Evolutionary conservation across 192 early-diverging fungal genomes (phyloP), one percentile per base, ranked within the genome.

Genomic region (Linderina pennispora): DNA sequence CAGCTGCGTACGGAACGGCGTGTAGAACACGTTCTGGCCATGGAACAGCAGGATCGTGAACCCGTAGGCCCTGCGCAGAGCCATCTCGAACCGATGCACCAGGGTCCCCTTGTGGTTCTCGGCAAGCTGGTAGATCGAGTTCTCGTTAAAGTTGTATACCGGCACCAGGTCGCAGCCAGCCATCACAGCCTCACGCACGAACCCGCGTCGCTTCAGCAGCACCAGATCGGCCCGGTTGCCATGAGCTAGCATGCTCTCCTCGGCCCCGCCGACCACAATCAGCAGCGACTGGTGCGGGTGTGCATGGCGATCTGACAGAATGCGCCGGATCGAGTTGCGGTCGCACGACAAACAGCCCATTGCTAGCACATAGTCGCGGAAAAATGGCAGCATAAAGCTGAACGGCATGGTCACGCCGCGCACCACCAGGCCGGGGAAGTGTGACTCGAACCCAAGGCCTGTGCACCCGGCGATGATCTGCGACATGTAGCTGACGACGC

Each of bases 121-220:
- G 20, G 87, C 71, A 15, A 92, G 87, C 17, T 87, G 77, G 62
- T 87, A 98, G 22, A 94, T 62, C 22, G 94, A 85, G 64, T 91
- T 94, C 65, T 99, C 93, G 45, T 93, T 94, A 72, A 99, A 97
- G 18, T 84, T 82, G 59, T 90, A 89, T 1, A 90, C 80, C 13
- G 96, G 96, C 10, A 93, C 89, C 9, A 98, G 65, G 19, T 68
- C 68, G 13, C 92, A 86, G 4, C 89, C 88, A 22, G 88, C 80
- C 3, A 74, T 64, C 3, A 97, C 76, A 8, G 96, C 96, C 32
- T 94, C 67, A 45, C 88, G 86, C 49, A 98, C 80, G 66, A 98
- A 98, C 0, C 96, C 96, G 2, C 86, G 52, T 18, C 92, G 80
- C 41, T 84, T 88, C 45, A 82, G 78, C 43, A 94, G 62, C 0